Conservation (phyloP, 208 protist genomes). For the Tritrichomonas musculus region DNA sequence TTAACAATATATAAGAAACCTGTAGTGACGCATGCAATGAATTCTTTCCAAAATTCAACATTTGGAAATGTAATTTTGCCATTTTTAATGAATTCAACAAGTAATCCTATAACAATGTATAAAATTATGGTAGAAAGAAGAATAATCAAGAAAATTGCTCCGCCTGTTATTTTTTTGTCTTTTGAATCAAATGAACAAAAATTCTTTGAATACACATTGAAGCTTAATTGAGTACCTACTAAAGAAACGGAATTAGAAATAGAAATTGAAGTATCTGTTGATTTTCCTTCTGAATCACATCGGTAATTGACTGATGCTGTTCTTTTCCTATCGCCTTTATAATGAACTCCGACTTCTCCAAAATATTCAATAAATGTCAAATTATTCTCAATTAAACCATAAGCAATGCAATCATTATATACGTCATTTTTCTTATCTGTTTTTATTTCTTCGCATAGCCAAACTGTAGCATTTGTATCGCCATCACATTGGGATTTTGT, state of each 20-base stretch:
- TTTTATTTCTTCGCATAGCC: neutral
- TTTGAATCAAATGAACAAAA: too few relatives aligned
- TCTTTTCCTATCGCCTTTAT: neutral
- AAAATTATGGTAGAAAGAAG: neutral
- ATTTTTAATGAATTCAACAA: neutral
- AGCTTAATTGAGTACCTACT: neutral
- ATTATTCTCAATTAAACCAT: neutral
- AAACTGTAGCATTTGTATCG: neutral
- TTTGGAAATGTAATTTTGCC: neutral
- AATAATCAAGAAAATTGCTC: neutral
- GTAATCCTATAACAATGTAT: neutral
- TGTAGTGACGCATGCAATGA: neutral
- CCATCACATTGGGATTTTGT: neutral
- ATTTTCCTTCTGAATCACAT: neutral
- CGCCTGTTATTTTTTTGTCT: neutral
- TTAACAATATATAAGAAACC: neutral
- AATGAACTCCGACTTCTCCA: neutral
- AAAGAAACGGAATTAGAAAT: neutral
- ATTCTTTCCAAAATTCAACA: neutral
- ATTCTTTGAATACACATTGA: neutral
- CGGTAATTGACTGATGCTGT: neutral
- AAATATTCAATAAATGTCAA: neutral
- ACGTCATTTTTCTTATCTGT: neutral
- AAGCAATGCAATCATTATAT: neutral
- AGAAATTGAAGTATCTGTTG: neutral